Evolutionary conservation across 2,329 filamentous ascomycete species (phyloP), one percentile per base, ranked within the genome.

Genomic region (Chrysoporthe deuterocubensis): DNA sequence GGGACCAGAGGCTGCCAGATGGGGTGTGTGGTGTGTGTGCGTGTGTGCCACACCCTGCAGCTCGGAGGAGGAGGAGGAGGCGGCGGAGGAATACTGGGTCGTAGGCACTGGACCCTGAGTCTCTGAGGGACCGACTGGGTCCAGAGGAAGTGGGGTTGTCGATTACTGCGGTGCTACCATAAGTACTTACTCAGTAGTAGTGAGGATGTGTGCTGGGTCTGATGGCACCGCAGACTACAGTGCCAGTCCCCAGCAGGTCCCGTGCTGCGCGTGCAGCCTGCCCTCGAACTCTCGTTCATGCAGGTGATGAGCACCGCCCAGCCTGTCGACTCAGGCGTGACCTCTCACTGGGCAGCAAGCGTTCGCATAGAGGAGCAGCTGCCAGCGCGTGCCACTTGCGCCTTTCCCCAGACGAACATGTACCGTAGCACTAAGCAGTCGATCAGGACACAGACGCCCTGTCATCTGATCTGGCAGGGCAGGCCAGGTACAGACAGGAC

Each of bases 361-460:
- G 34, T 16, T 42, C 56, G 56, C 18, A 42, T 9, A 58, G 7
- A 50, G 46, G 11, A 44, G 57, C 40, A 60, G 40, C n/a, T 16
- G 57, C 57, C 57, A 60, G 57, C 5, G 21, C 6, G 57, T 60
- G 57, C 37, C 57, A 42, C 57, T 40, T 58, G 56, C 56, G 56
- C 34, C 57, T 26, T 44, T 60, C 57, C 57, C 57, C 57, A 60
- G 40, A 44, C 11, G 37, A 7, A 7, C 8, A 58, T 3, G 50
- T 54, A 34, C 50, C 6, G 16, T 34, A 40, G 50, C 32, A 32
- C 50, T 1, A 32, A 14, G 16, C 14, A 37, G 11, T 21, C 26
- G 40, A 44, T 18, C 40, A 32, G n/a, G 13, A 9, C 43, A 37
- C 37, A 9, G 21, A 14, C 21, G 26, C 48, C 48, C 26, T 52